Base-by-base conservation (phyloP, 2,329 filamentous ascomycete species). In the Colletotrichum melonis region DNA sequence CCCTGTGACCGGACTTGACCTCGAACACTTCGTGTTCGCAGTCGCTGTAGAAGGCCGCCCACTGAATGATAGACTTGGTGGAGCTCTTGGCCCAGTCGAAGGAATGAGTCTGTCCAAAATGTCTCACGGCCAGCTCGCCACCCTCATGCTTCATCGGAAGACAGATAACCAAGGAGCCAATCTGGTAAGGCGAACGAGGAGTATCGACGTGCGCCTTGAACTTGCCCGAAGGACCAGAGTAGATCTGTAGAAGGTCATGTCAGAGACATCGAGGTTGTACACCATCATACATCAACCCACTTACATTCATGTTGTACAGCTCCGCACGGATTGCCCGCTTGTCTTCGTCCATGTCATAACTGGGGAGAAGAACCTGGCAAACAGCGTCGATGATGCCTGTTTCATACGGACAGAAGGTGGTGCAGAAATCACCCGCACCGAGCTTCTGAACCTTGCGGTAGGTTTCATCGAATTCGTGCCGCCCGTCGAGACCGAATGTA, bases 251-350 rank as follows among this genome's bases (percentile, higher is more conserved):
- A 19, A 19, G 6, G 16, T 42, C 16, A 42, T 42, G 38, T 42
- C 38, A 42, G 38, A 42, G 38, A 42, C 1, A 5, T 2, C 12
- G 28, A 28, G 16, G 2, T 12, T 65, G 5, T 55, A 46, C n/a
- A 12, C 30, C 68, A 69, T 9, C 12, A 11, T 57, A 14, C 28
- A 16, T 54, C 2, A 16, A 3, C 4, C 7, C 5, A 75, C 78
- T 57, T 65, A 88, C 86, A 75, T 91, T 91, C 22, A 91, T 78
- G 73, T 90, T 90, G 12, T 90, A 90, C 2, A 91, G 79, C 78
- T 91, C 88, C 0, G 88, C 88, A 4, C 78, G 79, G 1, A 91
- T 78, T 0, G 80, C 76, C 1, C 75, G 80, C 0, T 82, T 82
- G 1, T 60, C 19, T 3, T 74, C 66, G 19, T 42, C 4, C 4